A percentile compares a stretch with the other conserved stretches of the same genome.
phyloP scores from a whole-genome alignment of 345 rosid genomes.

The Brassica cretica region DNA sequence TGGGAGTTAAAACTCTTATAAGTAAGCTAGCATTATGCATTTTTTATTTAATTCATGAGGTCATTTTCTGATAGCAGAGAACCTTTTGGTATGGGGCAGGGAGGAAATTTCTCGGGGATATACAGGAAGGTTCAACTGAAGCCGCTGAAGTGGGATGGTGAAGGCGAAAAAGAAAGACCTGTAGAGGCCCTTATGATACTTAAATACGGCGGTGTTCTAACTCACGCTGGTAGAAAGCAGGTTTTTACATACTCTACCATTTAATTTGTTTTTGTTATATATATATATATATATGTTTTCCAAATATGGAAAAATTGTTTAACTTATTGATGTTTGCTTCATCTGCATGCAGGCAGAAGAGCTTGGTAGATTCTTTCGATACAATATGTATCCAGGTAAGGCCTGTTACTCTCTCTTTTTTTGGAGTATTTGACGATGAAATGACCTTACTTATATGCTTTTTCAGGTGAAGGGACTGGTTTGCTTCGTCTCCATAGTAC shows the following conservation, averaged over 20 bases:
- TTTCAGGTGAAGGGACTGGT: constrained; percentile 83
- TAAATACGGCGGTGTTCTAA: constrained; percentile 97
- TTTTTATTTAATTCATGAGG: constrained; percentile 2
- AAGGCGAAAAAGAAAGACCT: constrained; percentile 94
- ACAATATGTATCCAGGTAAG: constrained; percentile 98
- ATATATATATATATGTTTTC: not conserved
- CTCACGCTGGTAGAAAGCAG: constrained; percentile 99
- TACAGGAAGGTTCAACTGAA: constrained; percentile 97
- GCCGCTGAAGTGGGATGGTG: constrained; percentile 94
- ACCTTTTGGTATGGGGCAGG: constrained; percentile 47
- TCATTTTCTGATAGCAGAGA: constrained; percentile 1
- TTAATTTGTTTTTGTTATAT: not conserved
- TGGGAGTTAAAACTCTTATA: too few species aligned
- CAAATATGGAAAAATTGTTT: too few species aligned
- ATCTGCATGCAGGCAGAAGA: constrained; percentile 85
- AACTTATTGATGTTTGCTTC: constrained; percentile 11
- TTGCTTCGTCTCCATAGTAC: constrained; percentile 98
- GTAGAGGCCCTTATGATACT: constrained; percentile 97
- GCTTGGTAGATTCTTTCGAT: constrained; percentile 90
- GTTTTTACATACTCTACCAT: constrained; percentile 37
- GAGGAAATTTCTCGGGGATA: constrained; percentile 99
- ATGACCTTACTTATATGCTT: constrained; percentile 12
- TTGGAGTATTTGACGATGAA: constrained; percentile 1
- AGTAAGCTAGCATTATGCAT: too few species aligned
- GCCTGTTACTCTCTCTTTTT: constrained; percentile 7